These are phyloP conservation scores for Colletotrichum endophyticum DNA, from an alignment of 2,329 filamentous ascomycete genomes.

Conservation along the genomic window DNA sequence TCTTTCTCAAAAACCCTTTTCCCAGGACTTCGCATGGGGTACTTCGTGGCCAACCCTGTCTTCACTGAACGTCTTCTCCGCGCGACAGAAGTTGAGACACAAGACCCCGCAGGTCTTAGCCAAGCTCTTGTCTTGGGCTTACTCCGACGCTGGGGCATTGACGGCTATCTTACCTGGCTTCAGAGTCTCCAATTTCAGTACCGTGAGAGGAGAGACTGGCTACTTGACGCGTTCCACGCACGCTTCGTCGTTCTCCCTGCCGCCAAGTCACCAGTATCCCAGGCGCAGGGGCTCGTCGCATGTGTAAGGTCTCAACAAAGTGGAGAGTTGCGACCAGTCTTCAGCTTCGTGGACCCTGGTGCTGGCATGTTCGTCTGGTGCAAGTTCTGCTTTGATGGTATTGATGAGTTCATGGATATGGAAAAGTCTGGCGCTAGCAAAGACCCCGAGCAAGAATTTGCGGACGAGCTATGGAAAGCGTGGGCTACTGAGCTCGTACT, in stretches of 20 bases:
- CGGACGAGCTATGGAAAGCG: slow-evolving; percentile 19
- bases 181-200: slow-evolving; percentile 73
- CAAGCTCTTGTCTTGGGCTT: slow-evolving; percentile 45
- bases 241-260: neutral
- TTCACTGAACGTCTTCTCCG: slow-evolving; percentile 33
- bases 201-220: slow-evolving; percentile 66
- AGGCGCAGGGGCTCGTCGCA: neutral
- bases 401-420: slow-evolving; percentile 21
- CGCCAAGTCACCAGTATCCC: neutral
- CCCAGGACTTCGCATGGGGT: slow-evolving; percentile 70
- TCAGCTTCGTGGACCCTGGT: slow-evolving; percentile 31
- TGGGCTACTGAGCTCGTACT: slow-evolving; percentile 26
- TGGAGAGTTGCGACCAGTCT: slow-evolving; percentile 23
- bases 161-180: slow-evolving; percentile 77
- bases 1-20: slow-evolving; percentile 45
- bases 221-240: slow-evolving; percentile 58
- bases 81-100: slow-evolving; percentile 57
- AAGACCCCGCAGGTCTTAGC: slow-evolving; percentile 71
- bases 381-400: slow-evolving; percentile 29
- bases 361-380: slow-evolving; percentile 38
- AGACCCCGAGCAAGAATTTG: neutral
- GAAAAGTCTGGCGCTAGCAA: neutral
- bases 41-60: slow-evolving; percentile 52
- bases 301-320: neutral
- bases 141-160: slow-evolving; percentile 71